A percentile compares a stretch with the other conserved stretches of the same genome.
Evolutionary conservation across 768 basidiomycete genomes (phyloP).

Genomic region (Panellus pusillus): DNA sequence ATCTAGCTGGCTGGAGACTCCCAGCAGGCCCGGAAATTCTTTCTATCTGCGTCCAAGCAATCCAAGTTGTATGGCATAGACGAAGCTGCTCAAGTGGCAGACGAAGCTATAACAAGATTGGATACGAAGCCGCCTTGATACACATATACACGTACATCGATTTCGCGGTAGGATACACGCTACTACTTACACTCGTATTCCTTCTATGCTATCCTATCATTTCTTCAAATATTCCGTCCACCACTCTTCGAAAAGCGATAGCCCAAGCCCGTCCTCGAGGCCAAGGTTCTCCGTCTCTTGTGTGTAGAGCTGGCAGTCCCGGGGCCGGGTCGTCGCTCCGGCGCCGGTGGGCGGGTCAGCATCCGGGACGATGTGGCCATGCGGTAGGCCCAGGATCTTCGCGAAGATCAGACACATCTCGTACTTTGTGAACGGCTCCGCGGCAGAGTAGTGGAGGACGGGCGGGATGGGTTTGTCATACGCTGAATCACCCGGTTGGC

Average conservation of each 20-base stretch:
- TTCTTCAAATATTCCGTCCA: constrained; percentile 59
- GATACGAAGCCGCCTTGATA: constrained; percentile 3
- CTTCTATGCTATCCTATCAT: background rate
- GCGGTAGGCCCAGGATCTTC: constrained; percentile 65
- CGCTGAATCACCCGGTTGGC: constrained; percentile 22
- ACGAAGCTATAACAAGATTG: constrained; percentile 9
- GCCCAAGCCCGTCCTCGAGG: constrained; percentile 56
- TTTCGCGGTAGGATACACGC: no score
- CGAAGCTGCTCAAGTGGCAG: constrained; percentile 5
- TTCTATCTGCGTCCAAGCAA: constrained; percentile 7
- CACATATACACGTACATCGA: constrained; percentile 7
- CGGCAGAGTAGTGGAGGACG: constrained; percentile 84
- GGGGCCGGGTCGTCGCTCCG: constrained; percentile 74
- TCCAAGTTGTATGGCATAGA: constrained; percentile 5
- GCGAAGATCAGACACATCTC: constrained; percentile 85
- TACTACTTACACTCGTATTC: constrained; percentile 1
- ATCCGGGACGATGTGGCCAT: constrained; percentile 75
- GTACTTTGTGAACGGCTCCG: constrained; percentile 88
- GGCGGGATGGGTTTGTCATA: constrained; percentile 53
- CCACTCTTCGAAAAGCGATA: constrained; percentile 81
- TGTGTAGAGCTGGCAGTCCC: constrained; percentile 77
- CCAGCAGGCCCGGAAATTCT: background rate
- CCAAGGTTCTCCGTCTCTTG: constrained; percentile 70
- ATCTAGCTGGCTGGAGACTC: constrained; percentile 15
- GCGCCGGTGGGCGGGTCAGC: constrained; percentile 60